phyloP scores from a whole-genome alignment of 768 basidiomycete species.

The Cubamyces lactineus region DNA sequence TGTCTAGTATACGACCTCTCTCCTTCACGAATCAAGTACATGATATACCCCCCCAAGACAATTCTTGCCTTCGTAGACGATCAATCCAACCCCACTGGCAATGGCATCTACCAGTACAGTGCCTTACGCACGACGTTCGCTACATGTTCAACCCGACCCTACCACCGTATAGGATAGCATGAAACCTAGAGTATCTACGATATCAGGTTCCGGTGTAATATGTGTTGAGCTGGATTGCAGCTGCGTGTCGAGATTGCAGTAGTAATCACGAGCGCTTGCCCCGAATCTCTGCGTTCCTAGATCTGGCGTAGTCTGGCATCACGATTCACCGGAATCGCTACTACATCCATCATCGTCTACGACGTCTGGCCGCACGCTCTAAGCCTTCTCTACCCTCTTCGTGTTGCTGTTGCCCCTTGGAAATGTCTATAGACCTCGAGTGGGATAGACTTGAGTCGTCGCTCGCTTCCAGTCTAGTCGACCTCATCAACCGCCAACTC shows the following conservation, averaged over 20 bases:
- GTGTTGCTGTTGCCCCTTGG: not conserved
- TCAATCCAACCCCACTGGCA: constrained; percentile 1
- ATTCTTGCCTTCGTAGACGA: constrained; percentile 18
- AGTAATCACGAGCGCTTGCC: not conserved
- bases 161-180: constrained; percentile 20
- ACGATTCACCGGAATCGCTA: not conserved
- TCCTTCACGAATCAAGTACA: constrained; percentile 21
- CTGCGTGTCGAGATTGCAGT: too few species aligned
- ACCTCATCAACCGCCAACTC: constrained; percentile 81
- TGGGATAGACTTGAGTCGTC: constrained; percentile 82
- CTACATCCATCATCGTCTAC: too few species aligned
- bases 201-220: constrained; percentile 21
- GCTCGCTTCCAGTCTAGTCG: constrained; percentile 69
- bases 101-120: constrained; percentile 22
- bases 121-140: constrained; percentile 15
- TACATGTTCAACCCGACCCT: constrained; percentile 15
- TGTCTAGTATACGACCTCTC: constrained; percentile 23
- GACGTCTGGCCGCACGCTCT: too few species aligned
- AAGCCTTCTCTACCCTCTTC: too few species aligned
- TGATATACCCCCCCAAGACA: constrained; percentile 24
- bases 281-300: not conserved
- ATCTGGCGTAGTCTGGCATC: not conserved
- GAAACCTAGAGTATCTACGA: constrained; percentile 25
- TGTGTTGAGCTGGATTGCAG: not conserved
- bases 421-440: constrained; percentile 95